Conservation (phyloP, 208 protist species). For the Leishmania amazonensis region DNA sequence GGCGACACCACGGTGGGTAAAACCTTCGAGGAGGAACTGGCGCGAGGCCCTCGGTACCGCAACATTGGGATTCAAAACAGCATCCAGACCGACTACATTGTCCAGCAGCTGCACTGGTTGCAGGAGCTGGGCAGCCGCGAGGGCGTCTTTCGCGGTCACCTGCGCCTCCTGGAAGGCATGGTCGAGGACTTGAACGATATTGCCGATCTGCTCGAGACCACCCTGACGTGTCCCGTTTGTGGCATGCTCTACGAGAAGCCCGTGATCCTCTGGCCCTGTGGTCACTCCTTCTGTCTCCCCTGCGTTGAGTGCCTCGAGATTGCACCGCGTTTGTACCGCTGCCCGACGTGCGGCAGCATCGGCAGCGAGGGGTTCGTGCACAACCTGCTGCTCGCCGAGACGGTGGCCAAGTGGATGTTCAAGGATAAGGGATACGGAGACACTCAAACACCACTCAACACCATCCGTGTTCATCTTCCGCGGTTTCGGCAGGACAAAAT, state of each 20-base stretch:
- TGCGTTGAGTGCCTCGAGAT: conserved; percentile 86
- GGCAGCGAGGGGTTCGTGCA: conserved; percentile 88
- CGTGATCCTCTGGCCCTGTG: conserved; percentile 88
- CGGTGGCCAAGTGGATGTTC: conserved; percentile 91
- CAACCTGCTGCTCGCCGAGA: conserved; percentile 81
- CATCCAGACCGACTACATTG: conserved; percentile 78
- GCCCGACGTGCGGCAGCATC: conserved; percentile 83
- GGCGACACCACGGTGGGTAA: conserved; percentile 71
- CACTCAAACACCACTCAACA: conserved; percentile 68
- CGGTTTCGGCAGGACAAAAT: conserved; percentile 69
- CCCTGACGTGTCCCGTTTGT: conserved; percentile 79
- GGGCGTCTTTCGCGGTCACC: conserved; percentile 59
- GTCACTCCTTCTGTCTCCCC: conserved; percentile 78
- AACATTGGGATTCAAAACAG: conserved; percentile 84
- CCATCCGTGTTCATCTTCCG: conserved; percentile 78
- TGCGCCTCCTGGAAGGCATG: conserved; percentile 68
- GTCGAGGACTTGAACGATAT: conserved; percentile 86
- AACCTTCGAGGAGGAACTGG: conserved; percentile 84
- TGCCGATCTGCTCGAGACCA: conserved; percentile 77
- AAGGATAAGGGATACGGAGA: conserved; percentile 86
- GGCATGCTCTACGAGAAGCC: conserved; percentile 81
- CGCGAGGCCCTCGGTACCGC: conserved; percentile 80
- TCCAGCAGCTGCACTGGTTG: conserved; percentile 81
- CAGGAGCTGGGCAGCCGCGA: conserved; percentile 57
- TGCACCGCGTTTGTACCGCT: conserved; percentile 83